Conservation (phyloP, 2,329 filamentous ascomycete genomes). For the Fragosphaeria purpurea region DNA sequence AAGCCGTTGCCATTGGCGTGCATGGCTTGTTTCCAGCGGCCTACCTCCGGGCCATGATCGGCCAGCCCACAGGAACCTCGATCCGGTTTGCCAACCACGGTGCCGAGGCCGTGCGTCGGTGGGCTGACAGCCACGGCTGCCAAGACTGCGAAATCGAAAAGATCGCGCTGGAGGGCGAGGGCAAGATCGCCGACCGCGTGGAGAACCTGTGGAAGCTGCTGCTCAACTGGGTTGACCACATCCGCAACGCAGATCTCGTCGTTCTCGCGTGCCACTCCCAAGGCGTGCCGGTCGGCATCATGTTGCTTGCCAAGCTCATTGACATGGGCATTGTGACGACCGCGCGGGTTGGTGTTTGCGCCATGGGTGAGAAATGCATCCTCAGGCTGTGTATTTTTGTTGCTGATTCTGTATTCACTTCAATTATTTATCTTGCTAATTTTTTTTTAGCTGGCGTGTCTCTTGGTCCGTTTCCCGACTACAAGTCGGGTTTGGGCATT, state of each 20-base stretch:
- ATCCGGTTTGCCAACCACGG: slow-evolving; percentile 85
- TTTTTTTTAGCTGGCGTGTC: slow-evolving; percentile 63
- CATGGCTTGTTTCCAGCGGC: slow-evolving; percentile 89
- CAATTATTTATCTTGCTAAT: no score
- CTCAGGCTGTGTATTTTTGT: slow-evolving; percentile 4
- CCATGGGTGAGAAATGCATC: slow-evolving; percentile 40
- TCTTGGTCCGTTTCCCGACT: slow-evolving; percentile 84
- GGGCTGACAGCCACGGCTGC: slow-evolving; percentile 66
- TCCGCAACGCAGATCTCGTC: slow-evolving; percentile 79
- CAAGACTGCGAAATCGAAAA: slow-evolving; percentile 78
- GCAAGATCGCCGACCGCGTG: slow-evolving; percentile 79
- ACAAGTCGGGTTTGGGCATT: slow-evolving; percentile 75
- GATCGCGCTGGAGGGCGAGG: slow-evolving; percentile 88
- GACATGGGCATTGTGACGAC: slow-evolving; percentile 74
- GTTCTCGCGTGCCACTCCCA: slow-evolving; percentile 92
- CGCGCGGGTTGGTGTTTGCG: slow-evolving; percentile 75
- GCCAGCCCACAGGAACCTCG: slow-evolving; percentile 91
- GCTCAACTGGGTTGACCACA: slow-evolving; percentile 87
- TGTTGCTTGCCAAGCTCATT: slow-evolving; percentile 86
- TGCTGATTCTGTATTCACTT: slow-evolving; percentile 11
- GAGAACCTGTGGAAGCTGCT: slow-evolving; percentile 90
- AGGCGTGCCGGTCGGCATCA: slow-evolving; percentile 85
- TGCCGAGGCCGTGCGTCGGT: slow-evolving; percentile 72
- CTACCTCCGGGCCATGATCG: slow-evolving; percentile 79
- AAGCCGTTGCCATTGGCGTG: slow-evolving; percentile 84